These are phyloP conservation scores for Hemileccinum rubropunctum DNA, from an alignment of 768 basidiomycete species.

Conservation along the genomic window DNA sequence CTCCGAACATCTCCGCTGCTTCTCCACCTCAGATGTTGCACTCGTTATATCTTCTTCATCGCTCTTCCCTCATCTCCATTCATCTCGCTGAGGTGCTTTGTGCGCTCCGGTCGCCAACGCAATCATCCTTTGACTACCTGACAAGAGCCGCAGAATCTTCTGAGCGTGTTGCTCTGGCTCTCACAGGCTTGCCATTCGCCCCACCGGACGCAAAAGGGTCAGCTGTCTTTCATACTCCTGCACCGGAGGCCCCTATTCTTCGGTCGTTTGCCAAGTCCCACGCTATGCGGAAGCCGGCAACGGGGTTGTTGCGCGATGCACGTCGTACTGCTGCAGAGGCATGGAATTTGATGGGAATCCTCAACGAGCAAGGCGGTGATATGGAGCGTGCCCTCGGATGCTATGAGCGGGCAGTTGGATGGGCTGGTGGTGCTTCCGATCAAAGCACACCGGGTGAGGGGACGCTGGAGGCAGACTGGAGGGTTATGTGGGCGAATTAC, in stretches of 20 bases:
- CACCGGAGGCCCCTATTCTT: slow-evolving; percentile 40
- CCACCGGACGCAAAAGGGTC: slow-evolving; percentile 36
- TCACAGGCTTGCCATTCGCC: slow-evolving; percentile 42
- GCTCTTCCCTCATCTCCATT: slow-evolving; percentile 67
- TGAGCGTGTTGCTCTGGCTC: slow-evolving; percentile 55
- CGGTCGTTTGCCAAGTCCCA: slow-evolving; percentile 44
- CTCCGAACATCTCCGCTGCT: slow-evolving; percentile 40
- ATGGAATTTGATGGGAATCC: slow-evolving; percentile 70
- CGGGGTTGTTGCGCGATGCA: slow-evolving; percentile 61
- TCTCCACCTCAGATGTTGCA: slow-evolving; percentile 64
- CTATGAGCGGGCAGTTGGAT: slow-evolving; percentile 66
- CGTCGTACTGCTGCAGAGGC: slow-evolving; percentile 70
- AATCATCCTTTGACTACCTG: slow-evolving; percentile 54
- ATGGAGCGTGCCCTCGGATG: slow-evolving; percentile 49
- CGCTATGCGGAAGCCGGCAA: slow-evolving; percentile 54
- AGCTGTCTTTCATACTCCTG: slow-evolving; percentile 35
- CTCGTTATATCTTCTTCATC: slow-evolving; percentile 63
- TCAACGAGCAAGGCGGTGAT: slow-evolving; percentile 46
- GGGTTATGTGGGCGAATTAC: slow-evolving; percentile 58
- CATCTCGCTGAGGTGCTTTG: slow-evolving; percentile 74
- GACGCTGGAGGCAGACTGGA: slow-evolving; percentile 60
- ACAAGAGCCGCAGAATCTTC: slow-evolving; percentile 63
- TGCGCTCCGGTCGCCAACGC: slow-evolving; percentile 41
- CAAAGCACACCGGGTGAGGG: slow-evolving; percentile 47
- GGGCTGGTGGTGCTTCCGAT: slow-evolving; percentile 52